Base-by-base conservation (phyloP, 768 basidiomycete species). In the Trametes meyenii region DNA sequence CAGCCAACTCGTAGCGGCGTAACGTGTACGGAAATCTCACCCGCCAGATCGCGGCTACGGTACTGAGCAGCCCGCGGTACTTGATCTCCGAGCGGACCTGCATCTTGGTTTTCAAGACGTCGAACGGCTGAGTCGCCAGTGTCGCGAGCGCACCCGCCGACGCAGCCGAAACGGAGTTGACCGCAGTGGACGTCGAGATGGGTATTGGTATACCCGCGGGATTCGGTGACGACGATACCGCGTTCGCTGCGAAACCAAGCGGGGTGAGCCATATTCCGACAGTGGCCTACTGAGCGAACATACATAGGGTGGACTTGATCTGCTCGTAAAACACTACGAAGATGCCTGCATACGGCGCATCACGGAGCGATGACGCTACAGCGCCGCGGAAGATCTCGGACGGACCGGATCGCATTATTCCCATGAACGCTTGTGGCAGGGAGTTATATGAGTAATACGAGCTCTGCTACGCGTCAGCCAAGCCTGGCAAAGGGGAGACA, bases 21-120 rank as follows among this genome's bases (percentile, higher is more conserved):
- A 23, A 11, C 4, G 5, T 19, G 5, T 10, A 8, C 5, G 21
- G 39, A n/a, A 40, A 50, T 14, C 85, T 60, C 61, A 91, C 94
- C 72, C 78, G 76, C 83, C 87, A 89, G 51, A 95, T 85, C 2
- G 88, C 85, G 7, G 61, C 63, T 1, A 86, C 74, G 2, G 94
- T 94, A 19, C 82, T 82, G 33, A 78, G 57, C 19, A 98, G 77
- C 10, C 90, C 86, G 2, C 85, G 86, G 68, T 96, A 96, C 65
- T 82, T 79, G 24, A 84, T 82, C 66, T 88, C 89, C 1, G 81
- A 82, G n/a, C 91, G 87, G 3, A 98, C 90, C 78, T 98, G 95
- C 72, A 98, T 87, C 70, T 93, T 90, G 0, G 95, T 98, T 92
- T 98, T 98, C 65, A 97, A 82, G 44, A 95, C 93, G 71, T 98